Evolutionary conservation across 2,329 filamentous ascomycete species (phyloP).

Genomic region (Daldinia eschscholtzii): DNA sequence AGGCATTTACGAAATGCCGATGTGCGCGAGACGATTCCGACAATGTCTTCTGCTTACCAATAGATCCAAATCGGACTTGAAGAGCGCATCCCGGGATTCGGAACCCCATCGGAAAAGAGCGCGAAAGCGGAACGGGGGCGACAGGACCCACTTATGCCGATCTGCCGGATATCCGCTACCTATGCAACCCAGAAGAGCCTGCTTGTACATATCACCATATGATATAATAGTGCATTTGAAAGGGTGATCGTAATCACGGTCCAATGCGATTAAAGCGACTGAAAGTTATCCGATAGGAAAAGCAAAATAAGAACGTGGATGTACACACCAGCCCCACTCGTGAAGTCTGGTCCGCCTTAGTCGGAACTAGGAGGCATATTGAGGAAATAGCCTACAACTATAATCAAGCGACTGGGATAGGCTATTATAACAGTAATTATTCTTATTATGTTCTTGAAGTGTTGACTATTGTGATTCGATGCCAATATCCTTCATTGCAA

Average conservation of each 20-base stretch:
- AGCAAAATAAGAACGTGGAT: background rate
- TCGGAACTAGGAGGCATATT: background rate
- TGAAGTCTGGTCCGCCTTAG: background rate
- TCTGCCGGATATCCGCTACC: background rate
- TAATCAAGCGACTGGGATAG: background rate
- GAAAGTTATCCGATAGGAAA: background rate
- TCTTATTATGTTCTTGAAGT: background rate
- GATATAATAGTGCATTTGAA: background rate
- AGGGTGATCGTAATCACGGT: background rate
- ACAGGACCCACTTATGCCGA: background rate
- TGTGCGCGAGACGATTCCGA: background rate
- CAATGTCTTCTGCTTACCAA: background rate
- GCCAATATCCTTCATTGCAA: background rate
- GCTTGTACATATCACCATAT: background rate
- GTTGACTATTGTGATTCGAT: background rate
- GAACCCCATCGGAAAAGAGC: background rate
- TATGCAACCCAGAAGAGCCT: background rate
- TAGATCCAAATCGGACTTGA: background rate
- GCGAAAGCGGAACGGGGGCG: background rate
- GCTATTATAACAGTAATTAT: background rate
- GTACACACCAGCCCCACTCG: background rate
- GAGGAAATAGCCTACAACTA: no score
- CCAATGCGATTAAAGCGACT: background rate
- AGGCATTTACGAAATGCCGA: background rate
- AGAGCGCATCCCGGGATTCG: background rate